Conservation (phyloP, 2,329 filamentous ascomycete genomes). For the Arthrobotrys sphaeroides region DNA sequence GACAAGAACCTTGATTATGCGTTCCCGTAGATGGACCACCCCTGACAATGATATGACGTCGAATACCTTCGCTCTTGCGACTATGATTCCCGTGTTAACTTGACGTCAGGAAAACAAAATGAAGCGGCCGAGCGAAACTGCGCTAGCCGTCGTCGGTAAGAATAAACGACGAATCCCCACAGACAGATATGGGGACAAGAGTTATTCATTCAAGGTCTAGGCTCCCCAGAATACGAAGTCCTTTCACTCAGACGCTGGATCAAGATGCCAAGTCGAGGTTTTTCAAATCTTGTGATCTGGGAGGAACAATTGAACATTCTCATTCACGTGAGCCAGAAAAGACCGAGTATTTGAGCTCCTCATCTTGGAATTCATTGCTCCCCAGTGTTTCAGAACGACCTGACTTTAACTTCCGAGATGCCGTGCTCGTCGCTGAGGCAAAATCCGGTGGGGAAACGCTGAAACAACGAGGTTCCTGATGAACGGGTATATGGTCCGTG, state of each 20-base stretch:
- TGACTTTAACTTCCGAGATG: conserved; percentile 16
- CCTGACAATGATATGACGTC: neutral
- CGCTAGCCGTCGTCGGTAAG: neutral
- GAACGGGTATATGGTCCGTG: neutral
- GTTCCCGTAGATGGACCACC: neutral
- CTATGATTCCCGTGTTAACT: neutral
- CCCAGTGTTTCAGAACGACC: neutral
- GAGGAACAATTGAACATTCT: neutral
- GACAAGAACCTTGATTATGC: neutral
- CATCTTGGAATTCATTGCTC: neutral
- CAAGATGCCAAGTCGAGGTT: neutral
- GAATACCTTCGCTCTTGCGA: neutral
- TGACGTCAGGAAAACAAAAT: neutral
- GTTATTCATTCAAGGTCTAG: neutral
- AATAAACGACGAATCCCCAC: neutral
- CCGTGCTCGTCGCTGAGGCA: neutral
- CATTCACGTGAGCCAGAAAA: conserved; percentile 2
- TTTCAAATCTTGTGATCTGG: neutral
- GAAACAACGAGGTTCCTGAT: neutral
- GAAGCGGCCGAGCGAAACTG: neutral
- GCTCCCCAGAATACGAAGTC: too few relatives aligned
- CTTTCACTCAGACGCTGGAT: neutral
- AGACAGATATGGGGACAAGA: too few relatives aligned
- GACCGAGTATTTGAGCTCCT: neutral
- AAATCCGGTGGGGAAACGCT: neutral